Conservation (phyloP, 164 flowering plant species). For the Paratinospora sagittata region DNA sequence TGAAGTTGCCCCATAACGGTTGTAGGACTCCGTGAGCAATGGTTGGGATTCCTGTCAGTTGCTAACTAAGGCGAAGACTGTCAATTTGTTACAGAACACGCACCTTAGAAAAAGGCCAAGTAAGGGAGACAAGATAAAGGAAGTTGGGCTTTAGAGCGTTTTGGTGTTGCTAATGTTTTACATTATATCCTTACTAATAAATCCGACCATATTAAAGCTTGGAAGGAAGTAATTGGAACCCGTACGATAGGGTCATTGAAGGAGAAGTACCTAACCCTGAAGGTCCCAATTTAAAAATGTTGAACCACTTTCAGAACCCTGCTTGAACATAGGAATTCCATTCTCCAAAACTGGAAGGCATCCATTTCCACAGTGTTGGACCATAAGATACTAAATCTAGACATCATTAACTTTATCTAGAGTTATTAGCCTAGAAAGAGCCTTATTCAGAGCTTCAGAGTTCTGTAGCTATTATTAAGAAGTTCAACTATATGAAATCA, state of each 20-base stretch:
- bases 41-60: too few relatives aligned
- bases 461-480: not conserved
- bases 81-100: not conserved
- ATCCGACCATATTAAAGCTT: not conserved
- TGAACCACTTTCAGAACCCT: not conserved
- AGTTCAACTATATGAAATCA: not conserved
- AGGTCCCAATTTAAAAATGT: not conserved
- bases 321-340: not conserved
- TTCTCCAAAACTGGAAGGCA: not conserved
- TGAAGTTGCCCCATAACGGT: too few relatives aligned
- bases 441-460: not conserved
- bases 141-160: not conserved
- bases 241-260: not conserved
- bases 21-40: too few relatives aligned
- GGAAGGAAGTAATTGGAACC: not conserved
- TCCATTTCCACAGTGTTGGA: not conserved
- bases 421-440: not conserved
- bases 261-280: not conserved
- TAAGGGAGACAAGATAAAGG: not conserved
- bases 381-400: not conserved
- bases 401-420: not conserved
- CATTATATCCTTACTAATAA: not conserved
- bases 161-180: not conserved
- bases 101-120: not conserved
- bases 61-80: too few relatives aligned